A percentile compares a stretch with the other conserved stretches of the same genome.
phyloP scores from a whole-genome alignment of 768 basidiomycete species.

The Calvatia gigantea region DNA sequence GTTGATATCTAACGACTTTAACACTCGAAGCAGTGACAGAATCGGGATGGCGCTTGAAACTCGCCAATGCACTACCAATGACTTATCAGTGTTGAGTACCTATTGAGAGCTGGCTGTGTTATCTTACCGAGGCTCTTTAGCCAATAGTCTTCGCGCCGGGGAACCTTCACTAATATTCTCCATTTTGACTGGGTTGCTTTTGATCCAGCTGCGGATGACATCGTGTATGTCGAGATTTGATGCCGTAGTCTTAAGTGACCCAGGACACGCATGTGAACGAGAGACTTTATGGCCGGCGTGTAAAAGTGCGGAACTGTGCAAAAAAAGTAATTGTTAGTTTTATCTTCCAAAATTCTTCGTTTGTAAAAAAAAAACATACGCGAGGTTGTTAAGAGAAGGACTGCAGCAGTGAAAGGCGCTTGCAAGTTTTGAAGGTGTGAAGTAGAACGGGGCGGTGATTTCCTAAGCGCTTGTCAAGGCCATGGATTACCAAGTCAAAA shows the following conservation, averaged over 20 bases:
- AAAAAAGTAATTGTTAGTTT: not conserved
- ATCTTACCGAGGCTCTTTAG: conserved; percentile 61
- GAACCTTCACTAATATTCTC: conserved; percentile 76
- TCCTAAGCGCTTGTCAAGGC: conserved; percentile 46
- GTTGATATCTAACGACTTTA: conserved; percentile 85
- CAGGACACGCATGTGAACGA: conserved; percentile 85
- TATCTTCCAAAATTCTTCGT: not conserved
- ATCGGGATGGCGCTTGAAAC: conserved; percentile 73
- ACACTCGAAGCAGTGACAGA: conserved; percentile 59
- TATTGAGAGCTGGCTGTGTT: not conserved
- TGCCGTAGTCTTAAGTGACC: conserved; percentile 90
- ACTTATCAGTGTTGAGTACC: not conserved
- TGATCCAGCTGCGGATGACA: conserved; percentile 82
- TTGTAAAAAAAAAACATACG: conserved; percentile 35
- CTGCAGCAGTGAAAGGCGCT: conserved; percentile 79
- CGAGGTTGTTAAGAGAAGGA: conserved; percentile 71
- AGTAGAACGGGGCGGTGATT: conserved; percentile 76
- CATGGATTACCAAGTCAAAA: not conserved
- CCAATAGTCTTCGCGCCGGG: conserved; percentile 66
- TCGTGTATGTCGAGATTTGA: conserved; percentile 70
- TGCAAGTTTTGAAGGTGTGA: conserved; percentile 77
- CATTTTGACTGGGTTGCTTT: conserved; percentile 76
- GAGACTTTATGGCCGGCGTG: conserved; percentile 84
- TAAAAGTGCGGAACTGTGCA: conserved; percentile 76
- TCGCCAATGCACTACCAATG: conserved; percentile 48